A percentile compares a stretch with the other conserved stretches of the same genome.
phyloP scores from a whole-genome alignment of 2,329 filamentous ascomycete genomes.

The Aspergillus sp. region DNA sequence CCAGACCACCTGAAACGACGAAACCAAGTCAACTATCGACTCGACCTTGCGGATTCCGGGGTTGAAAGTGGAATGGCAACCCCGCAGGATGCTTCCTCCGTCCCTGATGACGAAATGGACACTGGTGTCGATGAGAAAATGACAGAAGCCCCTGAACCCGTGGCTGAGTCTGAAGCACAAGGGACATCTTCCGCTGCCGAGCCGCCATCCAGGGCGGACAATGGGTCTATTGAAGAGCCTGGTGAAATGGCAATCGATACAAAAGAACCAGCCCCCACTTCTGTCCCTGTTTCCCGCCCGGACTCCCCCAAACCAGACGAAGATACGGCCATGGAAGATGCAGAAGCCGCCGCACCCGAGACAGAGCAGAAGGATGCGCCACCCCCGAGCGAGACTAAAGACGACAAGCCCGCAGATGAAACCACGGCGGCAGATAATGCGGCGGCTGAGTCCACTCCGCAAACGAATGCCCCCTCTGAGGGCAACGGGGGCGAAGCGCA shows the following conservation, averaged over 20 bases:
- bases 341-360: constrained; percentile 19
- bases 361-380: constrained; percentile 19
- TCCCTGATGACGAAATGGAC: constrained; percentile 46
- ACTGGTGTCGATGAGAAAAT: constrained; percentile 38
- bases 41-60: constrained; percentile 55
- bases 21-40: constrained; percentile 62
- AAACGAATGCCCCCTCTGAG: constrained; percentile 20
- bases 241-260: constrained; percentile 32
- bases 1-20: constrained; percentile 49
- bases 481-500: constrained; percentile 19
- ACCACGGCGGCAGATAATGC: constrained; percentile 20
- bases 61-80: constrained; percentile 53
- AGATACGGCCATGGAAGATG: constrained; percentile 44
- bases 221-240: constrained; percentile 31
- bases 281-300: constrained; percentile 31
- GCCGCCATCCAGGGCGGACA: constrained; percentile 30
- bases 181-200: constrained; percentile 32
- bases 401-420: constrained; percentile 26
- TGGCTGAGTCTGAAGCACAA: constrained; percentile 34
- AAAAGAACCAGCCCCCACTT: constrained; percentile 27
- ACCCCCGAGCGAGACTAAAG: constrained; percentile 17
- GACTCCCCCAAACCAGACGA: constrained; percentile 34
- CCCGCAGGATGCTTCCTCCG: constrained; percentile 43
- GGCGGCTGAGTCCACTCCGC: constrained; percentile 18
- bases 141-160: constrained; percentile 41